These are phyloP conservation scores for Zea luxurians DNA, from an alignment of 176 grass and related monocot species.

Conservation along the genomic window DNA sequence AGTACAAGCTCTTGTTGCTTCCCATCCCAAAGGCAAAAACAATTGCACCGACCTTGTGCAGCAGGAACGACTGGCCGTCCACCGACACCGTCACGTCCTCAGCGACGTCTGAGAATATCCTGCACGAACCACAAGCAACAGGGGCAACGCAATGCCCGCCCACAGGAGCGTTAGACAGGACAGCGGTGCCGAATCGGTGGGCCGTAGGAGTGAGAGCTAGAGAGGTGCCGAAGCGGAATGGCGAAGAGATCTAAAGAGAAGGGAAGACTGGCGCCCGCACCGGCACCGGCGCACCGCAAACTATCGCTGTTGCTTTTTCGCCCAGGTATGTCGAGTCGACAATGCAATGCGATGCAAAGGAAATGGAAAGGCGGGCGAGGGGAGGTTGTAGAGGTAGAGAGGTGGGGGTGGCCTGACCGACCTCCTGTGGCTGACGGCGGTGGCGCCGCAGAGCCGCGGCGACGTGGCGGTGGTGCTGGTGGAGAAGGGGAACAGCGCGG, in stretches of 20 bases:
- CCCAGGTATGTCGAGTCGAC: no score
- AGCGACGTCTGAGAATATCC: slow-evolving; percentile 96
- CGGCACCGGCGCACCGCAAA: no score
- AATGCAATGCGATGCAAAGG: background rate
- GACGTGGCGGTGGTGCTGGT: slow-evolving; percentile 33
- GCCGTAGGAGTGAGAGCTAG: no score
- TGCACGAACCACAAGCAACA: slow-evolving; percentile 25
- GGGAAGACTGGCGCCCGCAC: no score
- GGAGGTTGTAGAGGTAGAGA: background rate
- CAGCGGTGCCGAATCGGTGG: no score
- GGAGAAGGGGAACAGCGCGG: slow-evolving; percentile 37
- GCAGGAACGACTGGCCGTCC: slow-evolving; percentile 75
- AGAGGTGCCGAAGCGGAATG: no score
- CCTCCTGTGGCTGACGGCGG: slow-evolving; percentile 49
- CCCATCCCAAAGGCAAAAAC: no score
- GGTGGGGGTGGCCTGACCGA: slow-evolving; percentile 7
- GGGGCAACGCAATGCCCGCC: no score
- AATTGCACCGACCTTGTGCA: slow-evolving; percentile 66
- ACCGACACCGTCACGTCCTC: slow-evolving; percentile 81
- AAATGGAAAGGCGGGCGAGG: background rate
- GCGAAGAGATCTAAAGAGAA: no score
- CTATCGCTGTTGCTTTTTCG: background rate
- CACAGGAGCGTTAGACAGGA: no score
- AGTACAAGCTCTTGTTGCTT: no score
- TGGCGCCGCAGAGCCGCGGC: slow-evolving; percentile 48